Evolutionary conservation across 1,139 yeast genomes (phyloP).

Genomic region (Sugiyamaella neomexicana): DNA sequence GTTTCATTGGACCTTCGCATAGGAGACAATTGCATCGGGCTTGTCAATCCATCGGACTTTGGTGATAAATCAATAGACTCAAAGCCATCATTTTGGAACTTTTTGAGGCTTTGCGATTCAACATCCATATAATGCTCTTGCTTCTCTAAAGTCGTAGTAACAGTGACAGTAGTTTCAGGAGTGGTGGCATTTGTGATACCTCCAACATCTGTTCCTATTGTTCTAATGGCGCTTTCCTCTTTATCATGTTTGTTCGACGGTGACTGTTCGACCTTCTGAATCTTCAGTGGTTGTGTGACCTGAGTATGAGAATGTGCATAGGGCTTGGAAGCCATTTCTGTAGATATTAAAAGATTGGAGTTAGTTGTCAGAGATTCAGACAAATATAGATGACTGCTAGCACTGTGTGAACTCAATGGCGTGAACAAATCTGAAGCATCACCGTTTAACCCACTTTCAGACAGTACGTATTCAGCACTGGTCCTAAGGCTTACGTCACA

Average conservation of each 20-base stretch:
- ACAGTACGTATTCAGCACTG: background rate
- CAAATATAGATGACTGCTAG: background rate
- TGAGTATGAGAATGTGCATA: background rate
- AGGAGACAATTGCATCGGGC: slow-evolving; percentile 11
- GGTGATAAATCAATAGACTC: background rate
- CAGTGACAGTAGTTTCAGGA: background rate
- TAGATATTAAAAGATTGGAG: too few species aligned
- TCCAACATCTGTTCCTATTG: background rate
- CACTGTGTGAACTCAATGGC: background rate
- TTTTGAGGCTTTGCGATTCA: background rate
- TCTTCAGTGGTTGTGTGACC: background rate
- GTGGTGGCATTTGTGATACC: background rate
- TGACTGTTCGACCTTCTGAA: background rate
- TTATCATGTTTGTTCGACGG: background rate
- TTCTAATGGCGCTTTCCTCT: background rate
- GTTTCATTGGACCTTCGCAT: slow-evolving; percentile 9
- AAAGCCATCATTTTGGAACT: background rate
- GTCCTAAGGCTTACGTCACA: background rate
- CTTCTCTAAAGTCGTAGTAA: background rate
- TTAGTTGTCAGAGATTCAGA: background rate
- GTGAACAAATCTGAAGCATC: background rate
- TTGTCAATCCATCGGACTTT: background rate
- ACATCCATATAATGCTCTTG: background rate
- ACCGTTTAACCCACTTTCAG: background rate
- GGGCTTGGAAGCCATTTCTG: too few species aligned